Conservation (phyloP, 352 stramenopile genomes). For the Globisporangium nagaii region DNA sequence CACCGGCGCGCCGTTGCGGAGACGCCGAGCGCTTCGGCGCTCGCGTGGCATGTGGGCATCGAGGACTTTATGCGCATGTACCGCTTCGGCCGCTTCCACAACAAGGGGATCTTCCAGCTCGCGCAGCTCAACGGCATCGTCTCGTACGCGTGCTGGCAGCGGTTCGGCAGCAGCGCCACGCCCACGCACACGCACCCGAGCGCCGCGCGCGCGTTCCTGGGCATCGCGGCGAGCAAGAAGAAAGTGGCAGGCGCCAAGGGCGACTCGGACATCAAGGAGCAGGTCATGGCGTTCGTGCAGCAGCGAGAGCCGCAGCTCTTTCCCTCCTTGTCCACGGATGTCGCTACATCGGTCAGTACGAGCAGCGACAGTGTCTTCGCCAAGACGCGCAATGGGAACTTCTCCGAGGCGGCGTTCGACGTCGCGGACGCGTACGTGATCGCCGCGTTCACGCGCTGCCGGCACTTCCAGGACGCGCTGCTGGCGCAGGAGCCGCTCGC, state of each 20-base stretch:
- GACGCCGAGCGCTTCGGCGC: not conserved
- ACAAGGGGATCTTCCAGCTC: conserved; percentile 81
- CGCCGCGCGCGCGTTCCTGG: conserved; percentile 64
- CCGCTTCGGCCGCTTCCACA: conserved; percentile 67
- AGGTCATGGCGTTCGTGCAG: conserved; percentile 63
- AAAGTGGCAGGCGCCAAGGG: conserved; percentile 7
- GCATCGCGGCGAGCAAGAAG: conserved; percentile 24
- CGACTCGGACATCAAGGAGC: conserved; percentile 49
- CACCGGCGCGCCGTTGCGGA: conserved; percentile 11
- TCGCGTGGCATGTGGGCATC: conserved; percentile 65
- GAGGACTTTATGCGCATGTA: conserved; percentile 87
- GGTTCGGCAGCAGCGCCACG: conserved; percentile 26
- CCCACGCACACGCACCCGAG: conserved; percentile 71
- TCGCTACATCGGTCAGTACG: not conserved
- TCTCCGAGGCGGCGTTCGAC: conserved; percentile 59
- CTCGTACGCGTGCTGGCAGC: conserved; percentile 69
- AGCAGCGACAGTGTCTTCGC: conserved; percentile 6
- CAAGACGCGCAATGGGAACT: conserved; percentile 25
- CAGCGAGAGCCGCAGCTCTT: conserved; percentile 32
- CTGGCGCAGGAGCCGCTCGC: conserved; percentile 17
- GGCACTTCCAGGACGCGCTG: conserved; percentile 43
- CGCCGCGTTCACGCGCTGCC: conserved; percentile 56
- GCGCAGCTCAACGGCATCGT: conserved; percentile 85
- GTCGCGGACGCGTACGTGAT: conserved; percentile 80
- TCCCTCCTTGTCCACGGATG: conserved; percentile 10